Conservation (phyloP, 441 rosid genomes). For the Hura crepitans region DNA sequence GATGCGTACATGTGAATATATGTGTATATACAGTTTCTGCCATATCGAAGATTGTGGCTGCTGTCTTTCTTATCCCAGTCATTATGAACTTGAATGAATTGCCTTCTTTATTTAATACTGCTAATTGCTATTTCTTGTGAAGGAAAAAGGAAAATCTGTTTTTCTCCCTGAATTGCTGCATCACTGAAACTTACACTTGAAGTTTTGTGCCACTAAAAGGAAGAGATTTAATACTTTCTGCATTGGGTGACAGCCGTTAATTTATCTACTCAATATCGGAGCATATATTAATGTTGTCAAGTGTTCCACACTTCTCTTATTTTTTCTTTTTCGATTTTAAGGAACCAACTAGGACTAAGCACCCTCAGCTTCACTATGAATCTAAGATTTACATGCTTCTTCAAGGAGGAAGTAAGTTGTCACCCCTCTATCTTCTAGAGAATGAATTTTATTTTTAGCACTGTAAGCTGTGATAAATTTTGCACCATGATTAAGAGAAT, state of each 20-base stretch:
- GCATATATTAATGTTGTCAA: slow-evolving; percentile 3
- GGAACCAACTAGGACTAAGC: slow-evolving; percentile 84
- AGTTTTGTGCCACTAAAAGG: background rate
- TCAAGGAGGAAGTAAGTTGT: slow-evolving; percentile 88
- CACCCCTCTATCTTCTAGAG: background rate
- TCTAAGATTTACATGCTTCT: slow-evolving; percentile 89
- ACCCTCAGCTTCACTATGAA: slow-evolving; percentile 95
- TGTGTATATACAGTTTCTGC: background rate
- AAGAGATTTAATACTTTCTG: background rate
- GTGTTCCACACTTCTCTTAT: background rate
- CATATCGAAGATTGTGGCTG: background rate
- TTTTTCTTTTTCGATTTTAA: slow-evolving; percentile 29
- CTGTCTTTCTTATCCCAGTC: background rate
- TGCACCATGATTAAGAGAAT: slow-evolving; percentile 10
- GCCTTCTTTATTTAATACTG: background rate
- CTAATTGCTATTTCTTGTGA: background rate
- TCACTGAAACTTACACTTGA: background rate
- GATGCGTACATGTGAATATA: background rate
- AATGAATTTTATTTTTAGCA: background rate
- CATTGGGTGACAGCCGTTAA: background rate
- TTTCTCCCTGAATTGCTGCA: background rate
- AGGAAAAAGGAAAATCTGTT: background rate
- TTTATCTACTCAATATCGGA: background rate
- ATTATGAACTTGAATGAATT: background rate
- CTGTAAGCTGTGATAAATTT: background rate